Percentiles rank a stretch among this genome's conserved stretches.
These are phyloP conservation scores for Penicillium sp. DNA, from an alignment of 2,329 filamentous ascomycete species.

Conservation along the genomic window DNA sequence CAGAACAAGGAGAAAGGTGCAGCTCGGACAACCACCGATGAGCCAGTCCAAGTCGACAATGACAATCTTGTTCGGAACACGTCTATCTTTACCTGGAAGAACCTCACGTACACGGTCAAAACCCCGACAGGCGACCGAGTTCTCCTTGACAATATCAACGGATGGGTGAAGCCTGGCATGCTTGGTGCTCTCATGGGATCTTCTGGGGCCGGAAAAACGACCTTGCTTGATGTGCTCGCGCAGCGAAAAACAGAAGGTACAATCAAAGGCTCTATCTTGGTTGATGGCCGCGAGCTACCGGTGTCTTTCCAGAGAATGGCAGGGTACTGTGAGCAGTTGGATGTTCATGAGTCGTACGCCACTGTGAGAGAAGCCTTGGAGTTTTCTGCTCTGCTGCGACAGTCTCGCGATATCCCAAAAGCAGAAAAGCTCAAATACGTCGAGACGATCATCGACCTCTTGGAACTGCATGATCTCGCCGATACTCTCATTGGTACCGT, in stretches of 20 bases:
- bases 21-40: neutral
- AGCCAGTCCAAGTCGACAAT: slow-evolving; percentile 30
- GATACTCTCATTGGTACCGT: slow-evolving; percentile 60
- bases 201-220: slow-evolving; percentile 74
- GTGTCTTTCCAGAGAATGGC: slow-evolving; percentile 66
- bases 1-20: slow-evolving; percentile 28
- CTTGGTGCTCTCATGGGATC: slow-evolving; percentile 81
- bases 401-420: slow-evolving; percentile 53
- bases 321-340: slow-evolving; percentile 69
- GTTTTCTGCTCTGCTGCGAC: slow-evolving; percentile 66
- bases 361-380: slow-evolving; percentile 68
- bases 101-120: slow-evolving; percentile 69
- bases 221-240: slow-evolving; percentile 72
- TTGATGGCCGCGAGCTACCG: slow-evolving; percentile 63
- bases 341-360: slow-evolving; percentile 66
- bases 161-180: slow-evolving; percentile 75
- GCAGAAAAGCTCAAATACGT: slow-evolving; percentile 66
- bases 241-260: slow-evolving; percentile 68
- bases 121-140: slow-evolving; percentile 56
- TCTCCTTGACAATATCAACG: slow-evolving; percentile 67
- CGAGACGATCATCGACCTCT: slow-evolving; percentile 62
- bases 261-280: slow-evolving; percentile 64
- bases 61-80: slow-evolving; percentile 61
- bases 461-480: slow-evolving; percentile 64
- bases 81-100: slow-evolving; percentile 72